Conservation (phyloP, 2,329 filamentous ascomycete genomes). For the Cadophora luteo-olivacea region DNA sequence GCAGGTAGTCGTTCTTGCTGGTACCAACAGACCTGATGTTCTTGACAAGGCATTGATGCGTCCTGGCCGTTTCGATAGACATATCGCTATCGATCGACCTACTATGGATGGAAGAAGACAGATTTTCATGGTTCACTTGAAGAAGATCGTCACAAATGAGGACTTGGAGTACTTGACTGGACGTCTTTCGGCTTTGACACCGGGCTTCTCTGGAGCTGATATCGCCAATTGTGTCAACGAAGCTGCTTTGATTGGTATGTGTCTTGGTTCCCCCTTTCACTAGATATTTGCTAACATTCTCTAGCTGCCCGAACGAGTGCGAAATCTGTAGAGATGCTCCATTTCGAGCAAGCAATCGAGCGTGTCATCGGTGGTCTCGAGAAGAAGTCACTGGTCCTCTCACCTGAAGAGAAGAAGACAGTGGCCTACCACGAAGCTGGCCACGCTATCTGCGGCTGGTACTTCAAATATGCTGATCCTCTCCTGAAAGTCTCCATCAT, state of each 20-base stretch:
- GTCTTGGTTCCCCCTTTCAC: background rate
- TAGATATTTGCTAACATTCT: slow-evolving; percentile 49
- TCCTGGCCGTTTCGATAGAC: slow-evolving; percentile 94
- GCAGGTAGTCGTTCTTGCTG: slow-evolving; percentile 94
- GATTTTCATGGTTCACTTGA: slow-evolving; percentile 93
- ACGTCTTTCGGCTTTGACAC: slow-evolving; percentile 88
- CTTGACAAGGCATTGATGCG: slow-evolving; percentile 96
- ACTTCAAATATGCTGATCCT: slow-evolving; percentile 93
- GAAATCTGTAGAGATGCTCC: slow-evolving; percentile 80
- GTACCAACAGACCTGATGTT: slow-evolving; percentile 94
- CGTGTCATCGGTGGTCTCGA: slow-evolving; percentile 95
- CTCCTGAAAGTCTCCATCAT: slow-evolving; percentile 99
- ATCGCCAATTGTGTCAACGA: slow-evolving; percentile 99
- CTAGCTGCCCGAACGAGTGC: slow-evolving; percentile 84
- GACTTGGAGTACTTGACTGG: slow-evolving; percentile 88
- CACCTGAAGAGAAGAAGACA: slow-evolving; percentile 91
- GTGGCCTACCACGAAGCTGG: slow-evolving; percentile 98
- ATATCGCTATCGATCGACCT: slow-evolving; percentile 92
- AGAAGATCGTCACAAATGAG: slow-evolving; percentile 93
- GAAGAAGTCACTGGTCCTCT: slow-evolving; percentile 94
- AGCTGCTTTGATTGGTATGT: slow-evolving; percentile 90
- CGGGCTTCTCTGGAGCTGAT: slow-evolving; percentile 95
- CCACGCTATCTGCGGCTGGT: slow-evolving; percentile 98
- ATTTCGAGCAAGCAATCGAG: slow-evolving; percentile 98
- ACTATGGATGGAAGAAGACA: slow-evolving; percentile 97